phyloP scores from a whole-genome alignment of 352 stramenopile genomes.

The Blastocystis sp. region DNA sequence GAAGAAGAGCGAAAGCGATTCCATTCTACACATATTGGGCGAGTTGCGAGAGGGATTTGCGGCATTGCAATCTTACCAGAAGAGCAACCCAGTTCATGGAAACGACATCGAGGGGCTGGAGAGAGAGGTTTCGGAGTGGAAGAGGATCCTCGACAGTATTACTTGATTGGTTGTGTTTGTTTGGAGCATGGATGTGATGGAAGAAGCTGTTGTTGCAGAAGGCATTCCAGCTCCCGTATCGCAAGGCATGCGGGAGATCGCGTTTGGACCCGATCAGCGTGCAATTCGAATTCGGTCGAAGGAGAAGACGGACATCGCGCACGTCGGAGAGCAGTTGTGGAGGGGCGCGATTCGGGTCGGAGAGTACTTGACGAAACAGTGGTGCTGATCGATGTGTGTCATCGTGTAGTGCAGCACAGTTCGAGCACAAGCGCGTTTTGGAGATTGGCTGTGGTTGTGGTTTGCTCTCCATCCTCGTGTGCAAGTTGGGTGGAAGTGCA shows the following conservation, averaged over 20 bases:
- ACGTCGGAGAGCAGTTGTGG: slow-evolving; percentile 56
- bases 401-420: neutral
- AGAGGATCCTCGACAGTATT: neutral
- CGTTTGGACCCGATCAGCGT: neutral
- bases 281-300: neutral
- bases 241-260: too few species aligned
- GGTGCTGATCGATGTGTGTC: neutral
- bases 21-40: neutral
- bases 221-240: too few species aligned
- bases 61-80: neutral
- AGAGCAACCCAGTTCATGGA: neutral
- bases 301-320: neutral
- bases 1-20: neutral
- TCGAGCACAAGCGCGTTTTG: neutral
- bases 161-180: neutral
- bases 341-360: slow-evolving; percentile 10
- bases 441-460: slow-evolving; percentile 52
- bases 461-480: slow-evolving; percentile 6
- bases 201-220: neutral
- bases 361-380: slow-evolving; percentile 10
- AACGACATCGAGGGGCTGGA: neutral
- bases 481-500: neutral
- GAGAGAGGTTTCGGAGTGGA: neutral
- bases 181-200: neutral
- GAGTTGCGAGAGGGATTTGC: neutral